These are phyloP conservation scores for Penicillium oxalicum DNA, from an alignment of 2,329 filamentous ascomycete species.

Conservation along the genomic window DNA sequence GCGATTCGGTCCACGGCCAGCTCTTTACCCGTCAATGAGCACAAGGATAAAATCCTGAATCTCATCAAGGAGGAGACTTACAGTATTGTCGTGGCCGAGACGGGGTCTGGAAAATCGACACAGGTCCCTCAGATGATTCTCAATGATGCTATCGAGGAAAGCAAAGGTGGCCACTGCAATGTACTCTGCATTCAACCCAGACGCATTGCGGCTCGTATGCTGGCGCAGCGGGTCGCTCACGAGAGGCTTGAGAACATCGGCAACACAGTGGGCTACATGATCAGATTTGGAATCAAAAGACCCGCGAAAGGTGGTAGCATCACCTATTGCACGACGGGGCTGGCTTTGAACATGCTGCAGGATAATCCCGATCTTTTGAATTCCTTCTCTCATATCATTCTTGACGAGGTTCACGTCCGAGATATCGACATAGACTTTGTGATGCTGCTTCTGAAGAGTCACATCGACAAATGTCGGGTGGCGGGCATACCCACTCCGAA, in stretches of 20 bases:
- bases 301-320: constrained; percentile 37
- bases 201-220: constrained; percentile 43
- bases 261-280: constrained; percentile 43
- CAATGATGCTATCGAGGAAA: constrained; percentile 41
- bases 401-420: constrained; percentile 50
- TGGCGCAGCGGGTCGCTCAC: constrained; percentile 43
- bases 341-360: constrained; percentile 43
- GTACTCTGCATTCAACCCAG: constrained; percentile 48
- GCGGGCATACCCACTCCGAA: constrained; percentile 36
- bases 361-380: constrained; percentile 34
- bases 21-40: constrained; percentile 38
- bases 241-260: constrained; percentile 41
- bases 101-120: constrained; percentile 45
- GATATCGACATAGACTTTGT: constrained; percentile 43
- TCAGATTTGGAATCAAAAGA: constrained; percentile 38
- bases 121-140: constrained; percentile 52
- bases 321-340: constrained; percentile 48
- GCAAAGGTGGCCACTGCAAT: constrained; percentile 41
- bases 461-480: constrained; percentile 31
- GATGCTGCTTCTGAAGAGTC: constrained; percentile 42
- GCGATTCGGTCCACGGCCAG: constrained; percentile 1
- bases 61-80: constrained; percentile 38
- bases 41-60: constrained; percentile 31
- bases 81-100: constrained; percentile 44
- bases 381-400: constrained; percentile 43